Conservation (phyloP, 495 filamentous ascomycete genomes). For the Penicillium samsonianum region DNA sequence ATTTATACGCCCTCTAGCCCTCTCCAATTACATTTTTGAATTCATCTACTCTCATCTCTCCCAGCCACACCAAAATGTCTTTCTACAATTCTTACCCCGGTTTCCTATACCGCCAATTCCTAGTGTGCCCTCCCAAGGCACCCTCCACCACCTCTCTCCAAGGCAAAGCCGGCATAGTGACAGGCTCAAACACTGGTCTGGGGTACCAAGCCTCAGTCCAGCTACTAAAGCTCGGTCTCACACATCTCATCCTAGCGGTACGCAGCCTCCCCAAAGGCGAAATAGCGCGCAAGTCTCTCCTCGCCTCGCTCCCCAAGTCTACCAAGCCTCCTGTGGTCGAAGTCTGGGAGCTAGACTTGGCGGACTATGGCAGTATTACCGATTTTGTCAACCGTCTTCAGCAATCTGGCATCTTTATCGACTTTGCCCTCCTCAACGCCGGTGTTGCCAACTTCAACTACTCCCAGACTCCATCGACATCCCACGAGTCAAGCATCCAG, state of each 20-base stretch:
- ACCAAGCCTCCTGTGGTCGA: slow-evolving; percentile 28
- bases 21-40: too few relatives aligned
- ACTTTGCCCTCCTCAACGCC: slow-evolving; percentile 57
- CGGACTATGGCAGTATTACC: slow-evolving; percentile 45
- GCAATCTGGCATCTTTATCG: slow-evolving; percentile 38
- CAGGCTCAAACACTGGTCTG: slow-evolving; percentile 48
- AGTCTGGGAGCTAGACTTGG: slow-evolving; percentile 54
- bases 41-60: too few relatives aligned
- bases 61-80: slow-evolving; percentile 22
- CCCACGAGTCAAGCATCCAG: slow-evolving; percentile 39
- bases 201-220: slow-evolving; percentile 44
- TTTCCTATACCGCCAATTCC: slow-evolving; percentile 24
- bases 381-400: slow-evolving; percentile 37
- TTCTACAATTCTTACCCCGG: slow-evolving; percentile 21
- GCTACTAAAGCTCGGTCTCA: slow-evolving; percentile 42
- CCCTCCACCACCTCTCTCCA: slow-evolving; percentile 31
- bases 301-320: slow-evolving; percentile 27
- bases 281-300: slow-evolving; percentile 36
- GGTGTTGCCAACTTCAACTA: slow-evolving; percentile 41
- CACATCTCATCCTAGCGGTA: slow-evolving; percentile 52
- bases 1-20: too few relatives aligned
- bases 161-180: slow-evolving; percentile 47
- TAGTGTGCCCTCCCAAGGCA: slow-evolving; percentile 32
- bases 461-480: slow-evolving; percentile 33
- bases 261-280: slow-evolving; percentile 46